Evolutionary conservation across 441 rosid genomes (phyloP).

Genomic region (Gossypium davidsonii): DNA sequence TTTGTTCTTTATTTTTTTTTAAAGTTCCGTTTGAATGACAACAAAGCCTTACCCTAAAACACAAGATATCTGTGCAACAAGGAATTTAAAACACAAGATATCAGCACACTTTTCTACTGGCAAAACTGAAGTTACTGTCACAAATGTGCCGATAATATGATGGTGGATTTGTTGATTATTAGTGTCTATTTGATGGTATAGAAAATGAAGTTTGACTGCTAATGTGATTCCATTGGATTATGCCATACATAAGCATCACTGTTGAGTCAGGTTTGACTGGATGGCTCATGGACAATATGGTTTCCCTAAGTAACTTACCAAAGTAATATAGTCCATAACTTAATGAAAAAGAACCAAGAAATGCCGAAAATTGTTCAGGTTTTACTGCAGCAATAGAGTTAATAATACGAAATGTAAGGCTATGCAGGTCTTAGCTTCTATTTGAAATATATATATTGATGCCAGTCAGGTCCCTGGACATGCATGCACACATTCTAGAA

Average conservation of each 20-base stretch:
- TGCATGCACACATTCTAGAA: too few species aligned
- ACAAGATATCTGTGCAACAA: background rate
- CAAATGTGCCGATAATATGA: background rate
- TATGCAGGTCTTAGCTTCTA: background rate
- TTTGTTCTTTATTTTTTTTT: background rate
- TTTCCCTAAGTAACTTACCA: background rate
- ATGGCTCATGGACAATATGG: background rate
- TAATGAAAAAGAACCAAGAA: background rate
- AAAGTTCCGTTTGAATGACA: background rate
- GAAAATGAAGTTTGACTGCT: background rate
- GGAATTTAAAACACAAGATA: background rate
- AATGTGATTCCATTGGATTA: background rate
- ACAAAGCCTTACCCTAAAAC: background rate
- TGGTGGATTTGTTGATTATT: background rate
- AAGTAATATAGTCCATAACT: background rate
- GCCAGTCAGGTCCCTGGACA: too few species aligned
- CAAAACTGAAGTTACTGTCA: background rate
- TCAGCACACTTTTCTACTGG: background rate
- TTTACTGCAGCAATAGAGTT: background rate
- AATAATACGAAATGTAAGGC: background rate
- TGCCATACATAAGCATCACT: background rate
- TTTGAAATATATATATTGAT: too few species aligned
- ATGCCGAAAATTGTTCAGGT: background rate
- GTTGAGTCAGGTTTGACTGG: background rate
- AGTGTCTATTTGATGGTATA: background rate